Evolutionary conservation across 31 red algal genomes (phyloP), one percentile per base, ranked within the genome.

Genomic region (Asparagopsis taxiformis): DNA sequence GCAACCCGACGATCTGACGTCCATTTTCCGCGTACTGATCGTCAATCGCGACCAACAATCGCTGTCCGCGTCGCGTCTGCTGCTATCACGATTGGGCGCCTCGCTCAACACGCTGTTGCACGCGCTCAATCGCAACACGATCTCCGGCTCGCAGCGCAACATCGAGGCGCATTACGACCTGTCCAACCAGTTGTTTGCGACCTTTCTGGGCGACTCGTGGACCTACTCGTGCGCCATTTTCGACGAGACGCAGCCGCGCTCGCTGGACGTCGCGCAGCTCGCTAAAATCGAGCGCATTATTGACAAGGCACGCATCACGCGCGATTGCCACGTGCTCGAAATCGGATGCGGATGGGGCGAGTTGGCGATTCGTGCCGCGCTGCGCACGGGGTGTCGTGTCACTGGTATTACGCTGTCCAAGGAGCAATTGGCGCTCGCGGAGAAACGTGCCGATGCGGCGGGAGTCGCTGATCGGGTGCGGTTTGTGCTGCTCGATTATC

Each of bases 301-400:
- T 22, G 57, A 50, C 46, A 90, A 94, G 65, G 70, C 75, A 29
- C 51, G 66, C 21, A 69, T 98, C 15, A 29, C 54, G 15, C 9
- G 34, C 11, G 69, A 43, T 48, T 67, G 68, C 50, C 85, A 83
- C 51, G 67, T 98, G 20, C 54, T 98, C 48, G 95, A 98, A 48
- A 94, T 98, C 59, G 95, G 95, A 7, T 98, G 90, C 87, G 95
- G 95, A 19, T 98, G 95, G 95, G 95, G 95, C 31, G 84, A 84
- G 70, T 73, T 98, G 22, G 90, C 82, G 17, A 91, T 94, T 16
- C 87, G 79, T 16, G 81, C 89, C 37, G 95, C 87, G 29, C 23
- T 67, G 46, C 10, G 43, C n/a, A 69, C 65, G 13, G 68, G 78
- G 24, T 87, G 85, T 54, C 33, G 55, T 17, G 91, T 98, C 23